These are phyloP conservation scores for Solanum stenotomum DNA, from an alignment of 257 asterid genomes.

Conservation along the genomic window DNA sequence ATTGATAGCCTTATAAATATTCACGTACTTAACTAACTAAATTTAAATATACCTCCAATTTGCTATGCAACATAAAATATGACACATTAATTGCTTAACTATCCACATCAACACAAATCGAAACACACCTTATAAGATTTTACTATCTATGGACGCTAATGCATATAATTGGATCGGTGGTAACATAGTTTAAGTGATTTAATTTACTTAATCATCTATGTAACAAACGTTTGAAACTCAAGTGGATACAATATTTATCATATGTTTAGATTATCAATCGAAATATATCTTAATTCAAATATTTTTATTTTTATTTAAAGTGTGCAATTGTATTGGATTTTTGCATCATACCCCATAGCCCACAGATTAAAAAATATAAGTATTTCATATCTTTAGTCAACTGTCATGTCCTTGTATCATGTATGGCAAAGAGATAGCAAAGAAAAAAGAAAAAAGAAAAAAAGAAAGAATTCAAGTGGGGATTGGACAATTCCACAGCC, in stretches of 20 bases:
- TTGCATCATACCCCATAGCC: background rate
- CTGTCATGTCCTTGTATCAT: constrained; percentile 1
- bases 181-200: background rate
- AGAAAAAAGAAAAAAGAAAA: background rate
- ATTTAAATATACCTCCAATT: background rate
- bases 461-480: background rate
- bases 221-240: background rate
- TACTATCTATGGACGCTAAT: background rate
- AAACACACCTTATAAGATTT: background rate
- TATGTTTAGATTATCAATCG: accelerated
- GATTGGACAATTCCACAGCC: constrained; percentile 1
- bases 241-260: background rate
- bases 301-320: too few species aligned
- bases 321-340: background rate
- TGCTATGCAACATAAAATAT: background rate
- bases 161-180: background rate
- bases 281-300: background rate
- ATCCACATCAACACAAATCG: background rate
- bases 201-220: too few species aligned
- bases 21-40: too few species aligned
- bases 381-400: background rate
- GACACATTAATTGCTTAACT: background rate
- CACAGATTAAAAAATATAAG: background rate
- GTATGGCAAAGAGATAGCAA: background rate
- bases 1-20: background rate